Evolutionary conservation across 768 basidiomycete species (phyloP), one percentile per base, ranked within the genome.

Genomic region (Lactifluus piperatus): DNA sequence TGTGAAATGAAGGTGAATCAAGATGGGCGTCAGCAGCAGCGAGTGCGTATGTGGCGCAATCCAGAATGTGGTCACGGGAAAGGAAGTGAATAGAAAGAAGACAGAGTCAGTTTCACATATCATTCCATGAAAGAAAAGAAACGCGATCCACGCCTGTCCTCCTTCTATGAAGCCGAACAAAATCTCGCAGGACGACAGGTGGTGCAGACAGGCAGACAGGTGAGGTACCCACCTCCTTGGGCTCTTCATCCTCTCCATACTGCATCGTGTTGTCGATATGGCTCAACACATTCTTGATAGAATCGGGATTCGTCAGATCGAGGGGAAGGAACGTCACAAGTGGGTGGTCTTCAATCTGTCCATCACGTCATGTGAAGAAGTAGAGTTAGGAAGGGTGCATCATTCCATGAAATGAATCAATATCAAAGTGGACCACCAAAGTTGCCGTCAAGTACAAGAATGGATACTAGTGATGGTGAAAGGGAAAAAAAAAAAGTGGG

Each of bases 221-320:
- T 30, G 22, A 45, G 56, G 37, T 22, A 62, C 77, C 57, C 67
- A 88, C 90, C 83, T 91, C 91, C 77, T 88, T 93, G 16, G 95
- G 94, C 69, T 99, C 95, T 70, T 99, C 95, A 59, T 94, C 92
- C 75, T 98, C 95, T 34, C 95, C 95, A 67, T 97, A 99, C 70
- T 99, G 97, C 85, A 99, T 94, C 58, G 92, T 88, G 67, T 92
- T 95, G 74, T 99, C 97, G 54, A 99, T 89, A 70, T 99, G 94
- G 70, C 92, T 94, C 59, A 99, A 78, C 10, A 97, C 85, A 2
- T 82, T 85, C 68, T 91, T 90, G 53, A 99, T 78, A 0, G 93
- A 94, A 66, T 97, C 92, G 50, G 93, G 81, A 62, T 84, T 82
- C 16, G 92, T 85, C 34, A 98, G 82, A 73, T 99, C 93, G 41